A percentile compares a stretch with the other conserved stretches of the same genome.
phyloP scores from a whole-genome alignment of 305 asterid genomes.

The Vinca major region DNA sequence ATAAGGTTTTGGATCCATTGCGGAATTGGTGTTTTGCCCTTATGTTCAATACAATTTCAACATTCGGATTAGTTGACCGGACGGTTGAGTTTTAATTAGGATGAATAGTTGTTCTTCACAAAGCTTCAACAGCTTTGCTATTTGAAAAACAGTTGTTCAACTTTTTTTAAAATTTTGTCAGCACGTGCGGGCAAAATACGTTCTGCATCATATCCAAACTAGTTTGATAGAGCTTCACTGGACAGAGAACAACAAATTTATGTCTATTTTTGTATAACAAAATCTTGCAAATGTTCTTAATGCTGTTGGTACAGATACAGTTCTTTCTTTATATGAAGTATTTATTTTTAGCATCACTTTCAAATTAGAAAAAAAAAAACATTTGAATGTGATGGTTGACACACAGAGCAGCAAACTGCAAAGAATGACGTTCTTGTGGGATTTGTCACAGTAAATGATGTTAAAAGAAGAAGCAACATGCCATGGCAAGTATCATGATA shows the following conservation, averaged over 20 bases:
- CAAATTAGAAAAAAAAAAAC: slow-evolving; percentile 11
- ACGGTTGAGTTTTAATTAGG: no score
- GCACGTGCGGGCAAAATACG: no score
- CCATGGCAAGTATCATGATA: slow-evolving; percentile 27
- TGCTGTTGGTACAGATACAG: background rate
- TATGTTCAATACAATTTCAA: no score
- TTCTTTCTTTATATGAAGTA: background rate
- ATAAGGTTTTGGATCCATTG: no score
- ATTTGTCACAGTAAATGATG: slow-evolving; percentile 9
- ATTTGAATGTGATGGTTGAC: slow-evolving; percentile 9
- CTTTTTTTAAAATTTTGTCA: no score
- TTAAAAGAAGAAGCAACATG: slow-evolving; percentile 22
- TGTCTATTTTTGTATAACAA: background rate
- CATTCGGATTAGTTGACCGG: no score
- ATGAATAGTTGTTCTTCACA: no score
- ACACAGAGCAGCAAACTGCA: background rate
- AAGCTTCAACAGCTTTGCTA: no score
- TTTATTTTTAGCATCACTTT: slow-evolving; percentile 7
- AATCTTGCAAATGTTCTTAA: slow-evolving; percentile 3
- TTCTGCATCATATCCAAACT: no score
- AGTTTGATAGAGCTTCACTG: no score
- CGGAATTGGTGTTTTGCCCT: no score
- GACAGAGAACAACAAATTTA: background rate
- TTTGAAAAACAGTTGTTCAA: no score
- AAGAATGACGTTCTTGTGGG: background rate